These are phyloP conservation scores for Iberis pinnata DNA, from an alignment of 345 rosid genomes.

Conservation along the genomic window DNA sequence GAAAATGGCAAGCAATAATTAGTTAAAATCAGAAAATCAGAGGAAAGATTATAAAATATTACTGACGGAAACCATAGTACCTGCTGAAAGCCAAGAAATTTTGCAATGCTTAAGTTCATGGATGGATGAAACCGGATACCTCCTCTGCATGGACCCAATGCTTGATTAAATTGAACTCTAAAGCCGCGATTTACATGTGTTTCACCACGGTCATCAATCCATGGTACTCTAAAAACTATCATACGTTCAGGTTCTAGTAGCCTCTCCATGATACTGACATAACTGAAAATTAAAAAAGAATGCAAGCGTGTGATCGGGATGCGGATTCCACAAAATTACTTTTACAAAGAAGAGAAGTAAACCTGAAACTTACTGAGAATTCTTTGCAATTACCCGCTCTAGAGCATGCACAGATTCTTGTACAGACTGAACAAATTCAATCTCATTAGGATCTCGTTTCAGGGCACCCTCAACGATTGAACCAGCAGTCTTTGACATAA, in stretches of 20 bases:
- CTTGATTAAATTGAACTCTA: slow-evolving; percentile 92
- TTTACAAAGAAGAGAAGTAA: slow-evolving; percentile 27
- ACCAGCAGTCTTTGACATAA: slow-evolving; percentile 99
- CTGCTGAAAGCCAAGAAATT: slow-evolving; percentile 96
- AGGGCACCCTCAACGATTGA: slow-evolving; percentile 83
- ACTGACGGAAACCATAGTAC: slow-evolving; percentile 27
- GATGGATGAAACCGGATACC: slow-evolving; percentile 93
- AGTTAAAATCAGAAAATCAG: background rate
- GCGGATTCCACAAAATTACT: background rate
- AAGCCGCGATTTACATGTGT: slow-evolving; percentile 93
- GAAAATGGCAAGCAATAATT: background rate
- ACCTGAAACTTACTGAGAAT: slow-evolving; percentile 72
- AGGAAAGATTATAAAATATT: background rate
- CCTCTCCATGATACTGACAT: slow-evolving; percentile 93
- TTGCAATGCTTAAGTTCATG: slow-evolving; percentile 79
- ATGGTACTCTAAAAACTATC: slow-evolving; percentile 89
- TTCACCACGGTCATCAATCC: slow-evolving; percentile 99
- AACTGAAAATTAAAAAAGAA: slow-evolving; percentile 52
- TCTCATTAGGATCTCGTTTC: slow-evolving; percentile 93
- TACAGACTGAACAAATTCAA: slow-evolving; percentile 83
- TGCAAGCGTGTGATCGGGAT: slow-evolving; percentile 16
- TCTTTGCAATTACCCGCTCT: slow-evolving; percentile 97
- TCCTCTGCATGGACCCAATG: slow-evolving; percentile 95
- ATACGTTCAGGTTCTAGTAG: slow-evolving; percentile 89
- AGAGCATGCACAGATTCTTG: slow-evolving; percentile 96